Evolutionary conservation across 176 grass and related monocot genomes (phyloP).

Genomic region (Raddia guianensis): DNA sequence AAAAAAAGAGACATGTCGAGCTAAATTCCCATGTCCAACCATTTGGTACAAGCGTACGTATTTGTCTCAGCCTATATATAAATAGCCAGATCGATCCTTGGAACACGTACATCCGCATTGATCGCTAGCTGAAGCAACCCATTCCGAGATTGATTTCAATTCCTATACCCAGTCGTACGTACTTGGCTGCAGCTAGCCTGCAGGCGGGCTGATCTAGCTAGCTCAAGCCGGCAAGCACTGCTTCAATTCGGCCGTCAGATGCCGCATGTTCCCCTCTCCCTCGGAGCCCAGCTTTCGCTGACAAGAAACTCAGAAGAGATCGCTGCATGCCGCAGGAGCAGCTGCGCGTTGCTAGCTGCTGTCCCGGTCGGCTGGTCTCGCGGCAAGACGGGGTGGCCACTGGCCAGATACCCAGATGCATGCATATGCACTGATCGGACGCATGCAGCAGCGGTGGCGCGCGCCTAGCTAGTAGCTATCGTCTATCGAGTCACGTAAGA

Average conservation of each 20-base stretch:
- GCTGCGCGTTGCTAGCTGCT: constrained; percentile 34
- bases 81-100: background rate
- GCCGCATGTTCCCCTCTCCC: background rate
- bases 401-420: background rate
- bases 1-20: too few species aligned
- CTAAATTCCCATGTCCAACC: too few species aligned
- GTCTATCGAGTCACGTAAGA: background rate
- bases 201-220: background rate
- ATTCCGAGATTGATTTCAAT: background rate
- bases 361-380: constrained; percentile 37
- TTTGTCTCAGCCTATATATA: background rate
- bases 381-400: background rate
- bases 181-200: background rate
- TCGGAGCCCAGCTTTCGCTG: too few species aligned
- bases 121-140: background rate
- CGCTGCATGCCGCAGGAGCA: background rate
- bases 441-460: background rate
- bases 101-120: background rate
- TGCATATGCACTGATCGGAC: constrained; percentile 24
- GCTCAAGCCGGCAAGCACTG: background rate
- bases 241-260: background rate
- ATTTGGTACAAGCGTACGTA: too few species aligned
- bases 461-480: too few species aligned
- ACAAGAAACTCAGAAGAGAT: too few species aligned
- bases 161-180: background rate